These are phyloP conservation scores for Waitea zeae DNA, from an alignment of 1,284 basidiomycete species.

Conservation along the genomic window DNA sequence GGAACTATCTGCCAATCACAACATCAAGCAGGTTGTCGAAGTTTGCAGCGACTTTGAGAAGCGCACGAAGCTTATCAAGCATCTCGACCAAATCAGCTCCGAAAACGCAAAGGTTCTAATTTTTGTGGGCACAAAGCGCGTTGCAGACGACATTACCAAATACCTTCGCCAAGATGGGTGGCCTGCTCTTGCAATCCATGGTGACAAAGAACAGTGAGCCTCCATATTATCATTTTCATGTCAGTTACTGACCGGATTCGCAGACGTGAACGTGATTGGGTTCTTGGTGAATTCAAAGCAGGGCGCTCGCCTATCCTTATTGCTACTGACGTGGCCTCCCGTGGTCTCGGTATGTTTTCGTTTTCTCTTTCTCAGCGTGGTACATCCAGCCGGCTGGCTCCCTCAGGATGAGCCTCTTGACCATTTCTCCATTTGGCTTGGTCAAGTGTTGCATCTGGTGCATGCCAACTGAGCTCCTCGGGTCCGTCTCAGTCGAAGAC, in stretches of 20 bases:
- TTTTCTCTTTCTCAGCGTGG: slow-evolving; percentile 11
- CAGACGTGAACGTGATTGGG: slow-evolving; percentile 98
- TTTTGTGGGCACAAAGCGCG: slow-evolving; percentile 95
- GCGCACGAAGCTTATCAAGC: slow-evolving; percentile 89
- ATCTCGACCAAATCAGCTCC: slow-evolving; percentile 89
- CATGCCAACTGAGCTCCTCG: too few species aligned
- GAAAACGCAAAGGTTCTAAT: slow-evolving; percentile 99
- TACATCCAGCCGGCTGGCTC: slow-evolving; percentile 17
- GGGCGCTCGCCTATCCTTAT: slow-evolving; percentile 96
- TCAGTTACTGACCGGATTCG: slow-evolving; percentile 7
- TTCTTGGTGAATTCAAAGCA: slow-evolving; percentile 94
- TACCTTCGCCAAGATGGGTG: slow-evolving; percentile 94
- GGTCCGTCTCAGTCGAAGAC: too few species aligned
- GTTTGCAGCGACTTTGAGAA: slow-evolving; percentile 98
- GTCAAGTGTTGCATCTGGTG: too few species aligned
- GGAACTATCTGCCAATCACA: slow-evolving; percentile 97
- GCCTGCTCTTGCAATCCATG: slow-evolving; percentile 97
- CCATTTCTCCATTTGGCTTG: too few species aligned
- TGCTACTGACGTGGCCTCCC: slow-evolving; percentile 94
- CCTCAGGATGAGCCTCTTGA: slow-evolving; percentile 14
- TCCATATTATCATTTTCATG: not conserved
- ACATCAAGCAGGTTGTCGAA: slow-evolving; percentile 91
- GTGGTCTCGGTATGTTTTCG: slow-evolving; percentile 88
- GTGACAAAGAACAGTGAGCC: slow-evolving; percentile 90
- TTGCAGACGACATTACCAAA: slow-evolving; percentile 97